A percentile compares a stretch with the other conserved stretches of the same genome.
Conservation (phyloP, 2,329 filamentous ascomycete genomes). For the Fusarium devonianum region DNA sequence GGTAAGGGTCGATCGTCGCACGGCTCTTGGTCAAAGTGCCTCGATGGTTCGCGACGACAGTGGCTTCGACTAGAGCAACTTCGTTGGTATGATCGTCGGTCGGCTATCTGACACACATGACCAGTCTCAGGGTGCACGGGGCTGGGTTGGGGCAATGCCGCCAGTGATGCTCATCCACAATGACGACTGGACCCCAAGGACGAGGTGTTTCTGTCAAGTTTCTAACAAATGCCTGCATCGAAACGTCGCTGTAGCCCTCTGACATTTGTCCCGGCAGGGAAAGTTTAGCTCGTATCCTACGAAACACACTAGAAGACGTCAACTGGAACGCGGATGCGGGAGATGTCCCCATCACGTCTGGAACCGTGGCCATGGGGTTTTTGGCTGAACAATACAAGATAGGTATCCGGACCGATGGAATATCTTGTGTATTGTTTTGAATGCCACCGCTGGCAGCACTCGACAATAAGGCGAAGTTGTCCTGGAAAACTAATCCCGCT, state of each 20-base stretch:
- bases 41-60: conserved; percentile 7
- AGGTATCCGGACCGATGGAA: background rate
- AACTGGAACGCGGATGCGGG: background rate
- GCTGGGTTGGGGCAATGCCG: conserved; percentile 14
- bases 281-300: background rate
- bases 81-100: conserved; percentile 35
- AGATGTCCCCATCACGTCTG: conserved; percentile 3
- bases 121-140: conserved; percentile 18
- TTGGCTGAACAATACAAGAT: background rate
- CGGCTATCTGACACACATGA: conserved; percentile 38
- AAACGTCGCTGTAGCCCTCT: background rate
- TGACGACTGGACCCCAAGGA: conserved; percentile 3
- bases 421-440: too few species aligned
- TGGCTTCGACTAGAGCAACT: conserved; percentile 18
- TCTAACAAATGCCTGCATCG: background rate
- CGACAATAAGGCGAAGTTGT: background rate
- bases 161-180: conserved; percentile 9
- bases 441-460: too few species aligned
- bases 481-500: background rate
- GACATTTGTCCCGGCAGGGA: too few species aligned
- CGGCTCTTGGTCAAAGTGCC: conserved; percentile 5
- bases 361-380: background rate
- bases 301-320: background rate
- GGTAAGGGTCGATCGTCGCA: conserved; percentile 9
- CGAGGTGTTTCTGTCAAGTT: background rate